Conservation (phyloP, 306 rosid species). For the Clitoria ternatea region DNA sequence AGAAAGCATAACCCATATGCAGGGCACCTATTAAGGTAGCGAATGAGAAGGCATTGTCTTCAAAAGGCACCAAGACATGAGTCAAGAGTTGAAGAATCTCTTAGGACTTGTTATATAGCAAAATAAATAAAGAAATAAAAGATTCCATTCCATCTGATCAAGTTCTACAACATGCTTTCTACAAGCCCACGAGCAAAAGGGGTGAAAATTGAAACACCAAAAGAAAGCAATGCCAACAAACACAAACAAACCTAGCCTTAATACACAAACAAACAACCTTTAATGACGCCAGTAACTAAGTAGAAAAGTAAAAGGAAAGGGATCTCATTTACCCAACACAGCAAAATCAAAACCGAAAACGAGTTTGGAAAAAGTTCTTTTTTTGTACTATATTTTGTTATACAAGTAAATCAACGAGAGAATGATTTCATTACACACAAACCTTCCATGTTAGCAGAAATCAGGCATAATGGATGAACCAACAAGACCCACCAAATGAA, state of each 20-base stretch:
- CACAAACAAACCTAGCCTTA: not conserved
- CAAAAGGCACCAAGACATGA: not conserved
- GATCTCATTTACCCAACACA: constrained; percentile 9
- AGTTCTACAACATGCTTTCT: not conserved
- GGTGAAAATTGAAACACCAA: not conserved
- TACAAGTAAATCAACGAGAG: constrained; percentile 17
- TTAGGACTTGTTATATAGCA: not conserved
- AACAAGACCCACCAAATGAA: constrained; percentile 50
- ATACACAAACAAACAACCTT: not conserved
- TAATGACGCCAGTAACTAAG: not conserved
- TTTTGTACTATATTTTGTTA: not conserved
- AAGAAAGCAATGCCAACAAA: not conserved
- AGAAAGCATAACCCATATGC: constrained; percentile 11
- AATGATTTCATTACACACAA: constrained; percentile 12
- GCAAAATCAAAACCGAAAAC: constrained; percentile 6
- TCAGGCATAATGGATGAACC: constrained; percentile 63
- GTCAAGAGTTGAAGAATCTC: constrained; percentile 5
- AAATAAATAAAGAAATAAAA: not conserved
- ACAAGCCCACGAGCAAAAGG: not conserved
- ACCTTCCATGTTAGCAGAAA: constrained; percentile 99
- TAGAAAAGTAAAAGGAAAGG: not conserved
- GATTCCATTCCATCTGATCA: constrained; percentile 15
- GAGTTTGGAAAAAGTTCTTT: not conserved
- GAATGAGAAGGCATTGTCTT: constrained; percentile 22
- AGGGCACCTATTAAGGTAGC: not conserved